Evolutionary conservation across 805 yeast species (phyloP).

Genomic region (Candida vartiovaarae): DNA sequence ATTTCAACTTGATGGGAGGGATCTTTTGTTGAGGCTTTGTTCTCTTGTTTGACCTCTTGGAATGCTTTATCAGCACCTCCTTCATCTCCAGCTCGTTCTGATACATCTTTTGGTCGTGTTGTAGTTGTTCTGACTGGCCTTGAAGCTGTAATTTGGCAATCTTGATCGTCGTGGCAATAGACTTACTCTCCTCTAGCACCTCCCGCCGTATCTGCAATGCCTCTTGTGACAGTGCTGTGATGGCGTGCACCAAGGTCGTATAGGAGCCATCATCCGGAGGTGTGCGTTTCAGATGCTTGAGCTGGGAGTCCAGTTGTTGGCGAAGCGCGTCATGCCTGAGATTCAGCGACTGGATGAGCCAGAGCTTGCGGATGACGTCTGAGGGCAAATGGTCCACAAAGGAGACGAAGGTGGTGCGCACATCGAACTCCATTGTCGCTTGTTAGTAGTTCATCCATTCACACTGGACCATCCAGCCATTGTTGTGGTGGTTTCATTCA

Average conservation of each 20-base stretch:
- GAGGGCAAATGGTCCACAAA: constrained; percentile 37
- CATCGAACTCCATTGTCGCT: constrained; percentile 22
- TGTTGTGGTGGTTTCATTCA: neutral
- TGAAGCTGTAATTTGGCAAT: constrained; percentile 18
- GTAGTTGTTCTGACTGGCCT: constrained; percentile 19
- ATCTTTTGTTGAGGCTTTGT: constrained; percentile 7
- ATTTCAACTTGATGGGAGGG: neutral
- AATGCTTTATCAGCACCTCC: constrained; percentile 10
- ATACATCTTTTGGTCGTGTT: constrained; percentile 21
- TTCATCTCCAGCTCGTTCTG: constrained; percentile 19
- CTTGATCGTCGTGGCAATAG: constrained; percentile 17
- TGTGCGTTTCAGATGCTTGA: constrained; percentile 9
- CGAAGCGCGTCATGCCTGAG: constrained; percentile 13
- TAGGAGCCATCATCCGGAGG: neutral
- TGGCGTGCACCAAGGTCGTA: neutral
- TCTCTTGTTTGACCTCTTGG: constrained; percentile 16
- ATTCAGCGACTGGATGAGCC: constrained; percentile 34
- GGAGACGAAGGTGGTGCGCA: constrained; percentile 31
- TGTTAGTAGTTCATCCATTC: no score
- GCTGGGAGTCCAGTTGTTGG: constrained; percentile 9
- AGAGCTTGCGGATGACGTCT: constrained; percentile 34
- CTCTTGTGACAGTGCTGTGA: constrained; percentile 8
- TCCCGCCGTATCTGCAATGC: constrained; percentile 21
- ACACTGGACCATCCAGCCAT: no score
- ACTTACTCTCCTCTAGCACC: constrained; percentile 25